These are phyloP conservation scores for Ogataea pini DNA, from an alignment of 805 yeast genomes.

Conservation along the genomic window DNA sequence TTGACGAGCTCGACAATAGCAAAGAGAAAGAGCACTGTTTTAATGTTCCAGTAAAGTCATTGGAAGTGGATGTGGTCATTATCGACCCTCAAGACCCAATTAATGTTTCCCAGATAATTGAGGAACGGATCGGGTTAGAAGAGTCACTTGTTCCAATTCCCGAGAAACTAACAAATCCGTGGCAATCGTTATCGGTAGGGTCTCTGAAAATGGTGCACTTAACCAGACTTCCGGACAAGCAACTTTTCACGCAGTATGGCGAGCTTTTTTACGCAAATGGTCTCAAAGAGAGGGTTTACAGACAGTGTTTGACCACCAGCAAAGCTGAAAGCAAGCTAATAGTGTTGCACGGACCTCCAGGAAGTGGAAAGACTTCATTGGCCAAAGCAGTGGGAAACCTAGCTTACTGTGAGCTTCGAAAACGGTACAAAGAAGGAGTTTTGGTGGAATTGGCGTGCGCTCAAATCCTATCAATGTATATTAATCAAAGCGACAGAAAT, in stretches of 20 bases:
- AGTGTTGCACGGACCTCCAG: conserved; percentile 46
- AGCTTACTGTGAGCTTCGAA: conserved; percentile 12
- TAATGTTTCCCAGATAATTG: not conserved
- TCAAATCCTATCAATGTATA: conserved; percentile 45
- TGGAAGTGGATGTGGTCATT: not conserved
- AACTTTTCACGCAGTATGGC: conserved; percentile 12
- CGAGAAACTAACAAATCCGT: not conserved
- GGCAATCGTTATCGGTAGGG: conserved; percentile 5
- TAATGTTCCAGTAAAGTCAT: no score
- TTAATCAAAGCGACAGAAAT: conserved; percentile 48
- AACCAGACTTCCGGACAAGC: conserved; percentile 10
- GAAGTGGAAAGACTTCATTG: conserved; percentile 48
- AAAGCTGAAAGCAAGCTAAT: conserved; percentile 16
- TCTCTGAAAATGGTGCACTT: conserved; percentile 10
- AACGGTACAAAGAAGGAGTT: conserved; percentile 25
- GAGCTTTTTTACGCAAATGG: conserved; percentile 7
- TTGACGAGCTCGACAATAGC: not conserved
- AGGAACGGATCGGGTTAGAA: not conserved
- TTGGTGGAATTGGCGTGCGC: conserved; percentile 46
- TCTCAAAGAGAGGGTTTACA: conserved; percentile 11
- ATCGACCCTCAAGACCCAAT: not conserved
- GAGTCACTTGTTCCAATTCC: not conserved
- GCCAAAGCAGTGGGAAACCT: conserved; percentile 12
- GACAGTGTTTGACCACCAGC: not conserved
- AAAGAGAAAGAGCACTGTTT: no score